Base-by-base conservation (phyloP, 345 rosid species). In the Euphorbia pulcherrima region DNA sequence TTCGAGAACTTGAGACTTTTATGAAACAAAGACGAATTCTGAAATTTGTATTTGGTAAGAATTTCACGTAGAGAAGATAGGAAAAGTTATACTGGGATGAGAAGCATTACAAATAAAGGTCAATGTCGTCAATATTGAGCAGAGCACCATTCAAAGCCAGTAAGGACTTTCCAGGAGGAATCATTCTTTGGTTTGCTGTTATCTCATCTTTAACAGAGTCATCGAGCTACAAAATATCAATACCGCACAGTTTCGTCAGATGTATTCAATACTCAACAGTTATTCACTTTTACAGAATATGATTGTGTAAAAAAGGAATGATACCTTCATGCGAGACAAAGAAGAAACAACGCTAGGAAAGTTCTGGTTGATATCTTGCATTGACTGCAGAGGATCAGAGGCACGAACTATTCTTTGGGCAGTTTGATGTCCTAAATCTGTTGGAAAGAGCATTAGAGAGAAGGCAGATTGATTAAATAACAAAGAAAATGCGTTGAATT, bases 361-460 rank as follows among this genome's bases (percentile, higher is more conserved):
- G 77, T 94, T 94, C 79, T 91, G 99, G 82, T 82, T 94, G 74
- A 94, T 91, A 82, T 94, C 97, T 74, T 86, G 93, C 97, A 94
- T 94, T 61, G 93, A 83, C 71, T 89, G 99, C 72, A 89, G 74
- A 75, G 99, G 96, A 78, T 94, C 96, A 65, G 96, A 88, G 68
- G 97, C 93, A 52, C 87, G 97, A 64, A 91, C 90, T 74, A 94
- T 94, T 77, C 97, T 87, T 83, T 94, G 97, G 27, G 93, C 96
- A 44, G 99, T 94, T 81, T 94, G 99, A 85, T 94, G 97, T 65
- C 99, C 99, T 72, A 94, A 74, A 87, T 94, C 99, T 94, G 93
- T 75, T 52, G 62, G 54, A 67, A 62, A 41, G 50, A 68, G 55
- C 68, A 26, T 82, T 63, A 75, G 75, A 67, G 61, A 75, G 63